These are phyloP conservation scores for Rhodotorula sp. DNA, from an alignment of 1,284 basidiomycete genomes.

Conservation along the genomic window DNA sequence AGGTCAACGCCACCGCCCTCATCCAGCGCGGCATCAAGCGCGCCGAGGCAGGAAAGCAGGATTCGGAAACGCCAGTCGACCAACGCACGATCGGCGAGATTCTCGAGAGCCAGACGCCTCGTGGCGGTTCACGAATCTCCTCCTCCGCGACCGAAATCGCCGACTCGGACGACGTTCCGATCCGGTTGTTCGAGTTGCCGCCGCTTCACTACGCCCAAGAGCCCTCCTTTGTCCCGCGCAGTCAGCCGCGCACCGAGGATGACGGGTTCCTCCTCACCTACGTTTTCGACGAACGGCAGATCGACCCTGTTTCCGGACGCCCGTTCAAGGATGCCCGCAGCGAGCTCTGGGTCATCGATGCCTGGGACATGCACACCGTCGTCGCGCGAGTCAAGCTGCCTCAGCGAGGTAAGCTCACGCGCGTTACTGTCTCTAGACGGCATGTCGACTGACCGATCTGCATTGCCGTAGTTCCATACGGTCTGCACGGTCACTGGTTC, in stretches of 20 bases:
- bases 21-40: conserved; percentile 46
- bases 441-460: neutral
- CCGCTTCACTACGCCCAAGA: conserved; percentile 54
- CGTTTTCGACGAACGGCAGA: conserved; percentile 54
- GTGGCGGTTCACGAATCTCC: neutral
- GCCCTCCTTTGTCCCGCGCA: conserved; percentile 52
- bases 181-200: conserved; percentile 53
- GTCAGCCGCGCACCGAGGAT: conserved; percentile 48
- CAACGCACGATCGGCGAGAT: conserved; percentile 50
- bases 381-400: conserved; percentile 53
- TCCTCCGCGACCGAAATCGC: neutral
- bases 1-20: conserved; percentile 51
- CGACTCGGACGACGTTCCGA: conserved; percentile 33
- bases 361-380: conserved; percentile 50
- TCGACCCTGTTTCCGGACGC: conserved; percentile 48
- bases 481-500: conserved; percentile 50
- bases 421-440: neutral
- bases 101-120: conserved; percentile 43
- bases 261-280: conserved; percentile 56
- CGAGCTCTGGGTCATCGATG: conserved; percentile 56
- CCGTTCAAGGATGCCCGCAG: conserved; percentile 48
- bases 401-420: conserved; percentile 46
- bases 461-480: conserved; percentile 46
- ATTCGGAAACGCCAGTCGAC: conserved; percentile 48
- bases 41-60: conserved; percentile 41